A percentile compares a stretch with the other conserved stretches of the same genome.
Conservation (phyloP, 345 rosid genomes). For the Draba incana region DNA sequence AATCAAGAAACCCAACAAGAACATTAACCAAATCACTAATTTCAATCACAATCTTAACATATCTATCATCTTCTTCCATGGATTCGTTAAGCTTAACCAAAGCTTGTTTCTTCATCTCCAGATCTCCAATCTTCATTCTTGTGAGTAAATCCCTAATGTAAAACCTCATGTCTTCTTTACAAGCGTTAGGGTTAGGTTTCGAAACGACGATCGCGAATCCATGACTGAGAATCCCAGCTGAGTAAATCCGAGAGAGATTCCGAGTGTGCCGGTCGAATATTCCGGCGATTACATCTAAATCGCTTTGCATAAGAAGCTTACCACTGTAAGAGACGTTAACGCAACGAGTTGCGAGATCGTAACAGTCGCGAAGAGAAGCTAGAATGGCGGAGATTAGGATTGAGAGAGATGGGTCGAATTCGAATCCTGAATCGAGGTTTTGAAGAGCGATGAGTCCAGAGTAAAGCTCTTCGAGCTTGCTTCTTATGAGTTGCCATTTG, state of each 20-base stretch:
- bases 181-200: conserved; percentile 60
- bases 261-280: conserved; percentile 60
- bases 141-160: conserved; percentile 77
- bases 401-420: conserved; percentile 52
- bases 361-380: conserved; percentile 51
- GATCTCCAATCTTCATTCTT: conserved; percentile 92
- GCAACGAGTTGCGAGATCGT: conserved; percentile 73
- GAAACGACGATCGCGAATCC: conserved; percentile 85
- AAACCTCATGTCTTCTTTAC: conserved; percentile 85
- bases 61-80: conserved; percentile 66
- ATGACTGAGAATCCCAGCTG: conserved; percentile 61
- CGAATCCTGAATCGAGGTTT: conserved; percentile 55
- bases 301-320: conserved; percentile 97
- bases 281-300: conserved; percentile 65
- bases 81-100: conserved; percentile 61
- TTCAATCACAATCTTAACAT: conserved; percentile 58
- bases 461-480: conserved; percentile 72
- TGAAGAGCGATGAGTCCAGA: conserved; percentile 57
- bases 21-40: conserved; percentile 52
- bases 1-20: conserved; percentile 67
- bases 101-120: conserved; percentile 81
- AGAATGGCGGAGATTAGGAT: conserved; percentile 53
- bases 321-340: conserved; percentile 76
- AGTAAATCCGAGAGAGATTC: conserved; percentile 63
- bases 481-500: conserved; percentile 82